These are phyloP conservation scores for Chaetomium sp. DNA, from an alignment of 2,329 filamentous ascomycete genomes.

Conservation along the genomic window DNA sequence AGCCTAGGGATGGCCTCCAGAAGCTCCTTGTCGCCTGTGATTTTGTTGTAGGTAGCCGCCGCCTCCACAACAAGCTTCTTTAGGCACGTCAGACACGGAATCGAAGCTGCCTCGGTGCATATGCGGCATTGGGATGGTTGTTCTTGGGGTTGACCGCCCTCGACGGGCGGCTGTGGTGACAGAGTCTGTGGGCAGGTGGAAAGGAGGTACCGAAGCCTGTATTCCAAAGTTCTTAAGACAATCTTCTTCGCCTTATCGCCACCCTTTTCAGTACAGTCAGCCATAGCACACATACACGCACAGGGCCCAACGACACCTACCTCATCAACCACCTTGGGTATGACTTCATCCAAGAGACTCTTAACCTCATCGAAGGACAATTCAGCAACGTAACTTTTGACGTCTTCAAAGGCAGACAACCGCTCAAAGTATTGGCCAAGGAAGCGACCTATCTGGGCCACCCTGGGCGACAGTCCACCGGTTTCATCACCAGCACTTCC, in stretches of 20 bases:
- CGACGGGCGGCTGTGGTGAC: constrained; percentile 21
- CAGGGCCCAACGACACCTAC: constrained; percentile 19
- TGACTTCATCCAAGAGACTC: constrained; percentile 33
- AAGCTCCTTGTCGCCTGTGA: constrained; percentile 20
- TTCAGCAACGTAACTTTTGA: constrained; percentile 38
- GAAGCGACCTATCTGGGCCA: constrained; percentile 30
- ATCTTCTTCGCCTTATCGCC: constrained; percentile 15
- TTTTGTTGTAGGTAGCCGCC: constrained; percentile 18
- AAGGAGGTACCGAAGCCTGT: constrained; percentile 41
- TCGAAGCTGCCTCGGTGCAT: constrained; percentile 18
- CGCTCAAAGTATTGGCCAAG: constrained; percentile 29
- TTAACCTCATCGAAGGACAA: constrained; percentile 37
- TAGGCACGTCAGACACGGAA: constrained; percentile 20
- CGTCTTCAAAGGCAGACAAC: constrained; percentile 38
- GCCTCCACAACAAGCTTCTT: constrained; percentile 22
- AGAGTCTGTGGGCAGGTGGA: constrained; percentile 34
- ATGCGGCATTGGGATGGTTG: constrained; percentile 21
- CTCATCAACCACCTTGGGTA: constrained; percentile 30
- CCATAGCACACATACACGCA: constrained; percentile 2
- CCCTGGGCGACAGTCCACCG: constrained; percentile 21
- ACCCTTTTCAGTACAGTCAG: constrained; percentile 3
- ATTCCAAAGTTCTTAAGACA: constrained; percentile 30
- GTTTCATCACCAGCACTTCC: not conserved
- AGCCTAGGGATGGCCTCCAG: constrained; percentile 21
- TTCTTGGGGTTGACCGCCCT: constrained; percentile 18